phyloP scores from a whole-genome alignment of 176 grass and related monocot species.

The Chrysopogon serrulatus region DNA sequence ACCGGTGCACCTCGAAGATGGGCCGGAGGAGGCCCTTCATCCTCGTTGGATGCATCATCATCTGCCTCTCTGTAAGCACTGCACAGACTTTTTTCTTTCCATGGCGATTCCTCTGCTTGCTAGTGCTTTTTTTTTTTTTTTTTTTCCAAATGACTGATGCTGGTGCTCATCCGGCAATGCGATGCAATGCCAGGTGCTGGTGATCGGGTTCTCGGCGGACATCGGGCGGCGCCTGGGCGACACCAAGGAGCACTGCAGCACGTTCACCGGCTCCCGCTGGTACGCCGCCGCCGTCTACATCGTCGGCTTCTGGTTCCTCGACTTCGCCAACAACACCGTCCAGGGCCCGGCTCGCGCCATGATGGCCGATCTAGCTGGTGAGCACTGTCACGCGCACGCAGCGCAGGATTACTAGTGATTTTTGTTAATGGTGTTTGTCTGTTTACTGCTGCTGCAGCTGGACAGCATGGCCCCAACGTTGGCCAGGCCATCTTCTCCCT shows the following conservation, averaged over 20 bases:
- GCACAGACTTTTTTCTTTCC: neutral
- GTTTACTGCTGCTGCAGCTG: constrained; percentile 9
- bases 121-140: neutral
- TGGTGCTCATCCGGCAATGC: neutral
- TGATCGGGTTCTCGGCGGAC: constrained; percentile 84
- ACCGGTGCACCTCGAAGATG: constrained; percentile 49
- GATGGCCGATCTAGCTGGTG: constrained; percentile 51
- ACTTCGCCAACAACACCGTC: constrained; percentile 88
- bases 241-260: constrained; percentile 76
- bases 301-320: constrained; percentile 88
- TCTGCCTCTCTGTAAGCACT: constrained; percentile 40
- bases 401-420: neutral
- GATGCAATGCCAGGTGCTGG: constrained; percentile 13
- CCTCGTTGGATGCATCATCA: constrained; percentile 60
- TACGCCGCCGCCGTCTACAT: constrained; percentile 61
- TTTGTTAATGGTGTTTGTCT: too few species aligned
- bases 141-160: neutral
- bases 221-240: constrained; percentile 67
- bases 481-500: constrained; percentile 66
- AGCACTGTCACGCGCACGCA: neutral
- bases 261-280: constrained; percentile 54
- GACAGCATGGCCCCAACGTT: constrained; percentile 34
- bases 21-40: constrained; percentile 81
- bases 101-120: neutral
- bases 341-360: constrained; percentile 52